Base-by-base conservation (phyloP, 78 protist species). In the Speleostelium caveatum region DNA sequence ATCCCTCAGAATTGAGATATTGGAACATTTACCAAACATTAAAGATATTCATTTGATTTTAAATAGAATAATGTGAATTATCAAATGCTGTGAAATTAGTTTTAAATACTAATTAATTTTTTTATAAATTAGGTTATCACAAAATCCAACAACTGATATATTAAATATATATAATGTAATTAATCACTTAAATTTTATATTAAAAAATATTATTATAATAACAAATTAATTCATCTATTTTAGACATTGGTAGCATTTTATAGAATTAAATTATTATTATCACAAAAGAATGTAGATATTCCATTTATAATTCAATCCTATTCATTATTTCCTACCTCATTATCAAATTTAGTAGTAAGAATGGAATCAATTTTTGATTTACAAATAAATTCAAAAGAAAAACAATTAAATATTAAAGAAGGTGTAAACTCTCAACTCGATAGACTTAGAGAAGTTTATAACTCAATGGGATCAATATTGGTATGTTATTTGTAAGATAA, bases 381-480 rank as follows among this genome's bases (percentile, higher is more conserved):
- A 22, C n/a, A n/a, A n/a, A n/a, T n/a, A n/a, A n/a, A n/a, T n/a
- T 45, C 53, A 45, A 6, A 45, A 45, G 53, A 45, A 45, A 45
- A 45, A 14, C n/a, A 45, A 14, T 14, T 80, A 1, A 21, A 24
- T n/a, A 80, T 80, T 21, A 80, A 60, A 67, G 58, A 67, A 24
- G 89, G 89, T 1, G n/a, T 80, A 7, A 69, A 80, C 68, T 22
- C 38, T 26, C 69, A 80, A 80, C 58, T 80, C 32, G 89, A 80
- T 58, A n/a, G 68, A 36, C 22, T 80, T 1, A 80, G 67, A 58
- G 63, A 51, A 36, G 69, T 80, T 30, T 80, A 56, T 58, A 14
- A 17, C 8, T 53, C 65, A 26, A 80, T 80, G 89, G 75, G 59
- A 30, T 14, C 66, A 2, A 78, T 66, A 35, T 30, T 78, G 59